Conservation (phyloP, 345 rosid species). For the Lepidium didymum region DNA sequence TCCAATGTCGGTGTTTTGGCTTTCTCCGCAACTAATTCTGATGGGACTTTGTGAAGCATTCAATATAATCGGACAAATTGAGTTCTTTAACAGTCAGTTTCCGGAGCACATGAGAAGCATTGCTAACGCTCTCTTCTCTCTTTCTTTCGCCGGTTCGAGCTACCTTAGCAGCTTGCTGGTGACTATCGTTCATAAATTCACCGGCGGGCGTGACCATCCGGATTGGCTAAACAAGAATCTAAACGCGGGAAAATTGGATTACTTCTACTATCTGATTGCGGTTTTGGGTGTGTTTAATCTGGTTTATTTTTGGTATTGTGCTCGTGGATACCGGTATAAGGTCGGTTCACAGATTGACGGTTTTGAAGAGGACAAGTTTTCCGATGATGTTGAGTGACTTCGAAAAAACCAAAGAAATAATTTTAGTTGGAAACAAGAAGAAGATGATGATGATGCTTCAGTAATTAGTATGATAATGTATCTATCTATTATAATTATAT, state of each 20-base stretch:
- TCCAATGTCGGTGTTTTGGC: constrained; percentile 77
- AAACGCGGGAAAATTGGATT: constrained; percentile 73
- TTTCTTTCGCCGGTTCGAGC: constrained; percentile 54
- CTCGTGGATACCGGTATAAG: constrained; percentile 56
- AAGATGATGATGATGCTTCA: neutral
- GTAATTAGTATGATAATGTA: neutral
- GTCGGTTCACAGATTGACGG: constrained; percentile 39
- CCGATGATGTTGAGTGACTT: constrained; percentile 27
- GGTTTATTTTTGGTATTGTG: constrained; percentile 56
- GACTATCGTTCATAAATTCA: constrained; percentile 46
- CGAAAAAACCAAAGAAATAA: constrained; percentile 8
- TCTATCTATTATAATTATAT: neutral
- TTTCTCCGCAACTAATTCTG: constrained; percentile 63
- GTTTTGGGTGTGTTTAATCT: constrained; percentile 55
- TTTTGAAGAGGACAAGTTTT: constrained; percentile 30
- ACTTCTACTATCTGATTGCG: constrained; percentile 76
- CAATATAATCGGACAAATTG: constrained; percentile 69
- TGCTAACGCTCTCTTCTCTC: constrained; percentile 67
- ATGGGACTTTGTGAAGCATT: constrained; percentile 86
- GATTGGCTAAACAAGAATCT: constrained; percentile 71
- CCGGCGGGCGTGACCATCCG: constrained; percentile 41
- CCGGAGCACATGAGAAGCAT: constrained; percentile 90
- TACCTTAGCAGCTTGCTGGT: constrained; percentile 68
- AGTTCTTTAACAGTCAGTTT: constrained; percentile 76
- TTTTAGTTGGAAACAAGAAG: neutral